Evolutionary conservation across 2,329 filamentous ascomycete genomes (phyloP).

Genomic region (Colletotrichum filicis): DNA sequence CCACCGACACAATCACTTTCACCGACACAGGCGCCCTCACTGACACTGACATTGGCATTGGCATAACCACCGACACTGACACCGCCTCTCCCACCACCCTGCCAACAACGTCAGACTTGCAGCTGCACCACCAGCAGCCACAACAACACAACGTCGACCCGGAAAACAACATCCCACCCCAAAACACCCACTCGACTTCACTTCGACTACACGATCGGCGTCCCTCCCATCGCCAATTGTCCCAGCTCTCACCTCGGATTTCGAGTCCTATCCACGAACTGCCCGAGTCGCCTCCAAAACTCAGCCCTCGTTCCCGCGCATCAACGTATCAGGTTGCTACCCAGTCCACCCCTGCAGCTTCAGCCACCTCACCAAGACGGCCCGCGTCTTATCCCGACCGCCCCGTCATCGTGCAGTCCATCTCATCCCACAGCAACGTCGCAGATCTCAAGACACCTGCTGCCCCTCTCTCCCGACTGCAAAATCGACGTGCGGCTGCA

Average conservation of each 20-base stretch:
- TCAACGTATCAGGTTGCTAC: constrained; percentile 50
- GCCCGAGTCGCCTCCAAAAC: constrained; percentile 36
- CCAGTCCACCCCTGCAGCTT: constrained; percentile 36
- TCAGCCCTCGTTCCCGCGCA: constrained; percentile 44
- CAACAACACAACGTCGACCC: constrained; percentile 10
- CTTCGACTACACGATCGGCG: constrained; percentile 21
- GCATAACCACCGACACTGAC: constrained; percentile 7
- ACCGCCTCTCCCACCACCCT: constrained; percentile 12
- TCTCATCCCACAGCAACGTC: constrained; percentile 29
- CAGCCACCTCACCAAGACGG: constrained; percentile 41
- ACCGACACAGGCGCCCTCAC: not conserved
- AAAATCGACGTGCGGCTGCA: constrained; percentile 51
- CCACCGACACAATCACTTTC: not conserved
- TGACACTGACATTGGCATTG: constrained; percentile 9
- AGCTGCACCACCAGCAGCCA: constrained; percentile 17
- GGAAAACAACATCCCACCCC: constrained; percentile 19
- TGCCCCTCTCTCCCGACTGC: constrained; percentile 43
- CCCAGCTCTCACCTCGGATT: constrained; percentile 36
- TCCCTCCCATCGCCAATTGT: constrained; percentile 32
- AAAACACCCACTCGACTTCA: constrained; percentile 24
- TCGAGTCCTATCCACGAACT: constrained; percentile 31
- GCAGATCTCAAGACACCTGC: constrained; percentile 39
- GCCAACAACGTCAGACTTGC: constrained; percentile 32
- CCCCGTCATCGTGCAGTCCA: constrained; percentile 34
- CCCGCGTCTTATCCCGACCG: constrained; percentile 51